Evolutionary conservation across 192 early-diverging fungal species (phyloP), one percentile per base, ranked within the genome.

Genomic region (Rhizophagus clarus): DNA sequence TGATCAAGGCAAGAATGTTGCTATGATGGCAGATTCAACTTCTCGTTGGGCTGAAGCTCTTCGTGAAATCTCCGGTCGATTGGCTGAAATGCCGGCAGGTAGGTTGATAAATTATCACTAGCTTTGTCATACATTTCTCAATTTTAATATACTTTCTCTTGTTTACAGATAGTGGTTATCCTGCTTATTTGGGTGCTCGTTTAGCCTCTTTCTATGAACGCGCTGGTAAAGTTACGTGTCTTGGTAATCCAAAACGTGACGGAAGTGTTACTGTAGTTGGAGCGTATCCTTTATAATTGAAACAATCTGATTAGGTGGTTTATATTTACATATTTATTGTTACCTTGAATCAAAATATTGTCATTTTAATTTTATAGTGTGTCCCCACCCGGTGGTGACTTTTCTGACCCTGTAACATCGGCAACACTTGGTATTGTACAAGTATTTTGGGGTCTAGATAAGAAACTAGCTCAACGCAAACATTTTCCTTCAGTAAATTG

Each of bases 11-110:
- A 97, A 96, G 89, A 93, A 99, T 82, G 98, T 97, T 32, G 95
- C 98, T 72, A 99, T 99, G 98, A 99, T 99, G 97, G 98, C 98
- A 9, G 98, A 99, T 87, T 99, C 97, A n/a, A 98, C 98, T 32
- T 99, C 98, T 67, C 95, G 98, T 56, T 99, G 98, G 98, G 98
- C 98, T 76, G 98, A 99, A 87, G 98, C 98, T 26, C 88, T 99
- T 82, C 96, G 98, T 92, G 98, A 99, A 90, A 97, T 99, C 88
- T 99, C 98, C 15, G 98, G 98, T 85, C 97, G 98, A 88, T 88
- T 99, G 76, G 98, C 97, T 80, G 98, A 99, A 87, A 99, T 99
- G 98, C 98, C 98, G 77, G 97, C 97, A 31, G 92, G 91, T 92
- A 34, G 4, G 32, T 42, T 60, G 37, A 76, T n/a, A 1, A 24